Base-by-base conservation (phyloP, 495 filamentous ascomycete species). In the Niebla homalea region DNA sequence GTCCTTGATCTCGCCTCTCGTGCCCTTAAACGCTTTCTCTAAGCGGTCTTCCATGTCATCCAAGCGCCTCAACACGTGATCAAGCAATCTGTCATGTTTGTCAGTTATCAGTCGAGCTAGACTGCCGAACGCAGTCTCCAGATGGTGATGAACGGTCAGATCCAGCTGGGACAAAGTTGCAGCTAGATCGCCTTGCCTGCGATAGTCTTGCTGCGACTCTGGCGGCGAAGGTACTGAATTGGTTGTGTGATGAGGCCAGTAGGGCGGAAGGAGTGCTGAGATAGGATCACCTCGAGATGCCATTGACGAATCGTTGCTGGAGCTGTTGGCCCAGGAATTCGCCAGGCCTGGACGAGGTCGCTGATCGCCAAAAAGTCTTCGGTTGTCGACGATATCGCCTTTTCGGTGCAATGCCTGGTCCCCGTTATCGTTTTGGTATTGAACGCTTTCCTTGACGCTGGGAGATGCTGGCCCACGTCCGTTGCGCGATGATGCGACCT, bases 171-270 rank as follows among this genome's bases (percentile, higher is more conserved):
- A 43, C 40, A 58, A 40, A 14, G 26, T 55, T 23, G 52, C 50
- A 21, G 55, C 41, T 12, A 51, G 32, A 21, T 55, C 43, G 14
- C 55, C 55, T 5, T 52, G 38, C 32, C 56, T 50, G 23, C 53
- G 44, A 37, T 53, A 56, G 14, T 56, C 58, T 8, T 48, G 56
- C 19, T 57, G 50, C n/a, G 52, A 52, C 8, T 48, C 35, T 29
- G 58, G 56, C 19, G 58, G 58, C 3, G 58, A 53, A n/a, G 58
- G 58, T 20, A 61, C 56, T 37, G 53, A 51, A 26, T 61, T 61
- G 10, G 20, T 48, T 20, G 38, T 43, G 37, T 51, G 52, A 46
- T 51, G 46, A 21, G 35, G 49, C 52, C 58, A 55, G 35, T 46
- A 46, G 11, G 45, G 49, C 11, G 54, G 54, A 15, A 52, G 41